Evolutionary conservation across 208 protist species (phyloP), one percentile per base, ranked within the genome.

Genomic region (Crithidia sp.): DNA sequence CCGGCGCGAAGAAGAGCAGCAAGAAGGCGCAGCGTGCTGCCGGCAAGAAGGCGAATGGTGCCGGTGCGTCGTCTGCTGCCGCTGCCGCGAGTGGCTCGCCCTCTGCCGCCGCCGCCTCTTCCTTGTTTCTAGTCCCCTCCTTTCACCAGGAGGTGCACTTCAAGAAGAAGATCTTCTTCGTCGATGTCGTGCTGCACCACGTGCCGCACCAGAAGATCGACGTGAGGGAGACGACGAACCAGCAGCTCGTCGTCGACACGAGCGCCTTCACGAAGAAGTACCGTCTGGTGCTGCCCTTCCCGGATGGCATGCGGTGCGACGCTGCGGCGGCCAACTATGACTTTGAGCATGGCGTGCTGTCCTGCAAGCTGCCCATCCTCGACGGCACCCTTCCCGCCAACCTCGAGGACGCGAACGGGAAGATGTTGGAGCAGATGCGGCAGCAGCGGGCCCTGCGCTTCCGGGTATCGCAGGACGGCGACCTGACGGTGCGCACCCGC

Each of bases 111-210:
- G 47, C 71, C 5, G 45, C 74, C 16, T 66, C 82, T 6, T 60
- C 68, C 12, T 69, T 67, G 7, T 56, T 82, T 14, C 55, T 76
- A 28, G 83, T 85, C 66, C 92, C 92, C 2, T 70, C 73, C 50
- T 88, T 88, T 57, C 80, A 81, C 74, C 43, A 90, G 50, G 88
- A 97, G 81, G 63, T 95, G 19, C 92, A 97, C 79, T 89, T 90
- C 77, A 94, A 94, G 77, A 87, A 86, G 28, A 88, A 91, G 67
- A 76, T 90, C 55, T 60, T 95, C 9, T 79, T 85, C 9, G 81
- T 97, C 36, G 79, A 93, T 58, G 92, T 97, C 2, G 80, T 82
- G 41, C 83, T 97, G 54, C 90, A 94, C 71, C 84, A 91, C 73
- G 74, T 97, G n/a, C 92, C 92, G 28, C 62, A 77, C 13, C 67